Evolutionary conservation across 23 red algal species (phyloP).

Genomic region (Chondrus crispus): DNA sequence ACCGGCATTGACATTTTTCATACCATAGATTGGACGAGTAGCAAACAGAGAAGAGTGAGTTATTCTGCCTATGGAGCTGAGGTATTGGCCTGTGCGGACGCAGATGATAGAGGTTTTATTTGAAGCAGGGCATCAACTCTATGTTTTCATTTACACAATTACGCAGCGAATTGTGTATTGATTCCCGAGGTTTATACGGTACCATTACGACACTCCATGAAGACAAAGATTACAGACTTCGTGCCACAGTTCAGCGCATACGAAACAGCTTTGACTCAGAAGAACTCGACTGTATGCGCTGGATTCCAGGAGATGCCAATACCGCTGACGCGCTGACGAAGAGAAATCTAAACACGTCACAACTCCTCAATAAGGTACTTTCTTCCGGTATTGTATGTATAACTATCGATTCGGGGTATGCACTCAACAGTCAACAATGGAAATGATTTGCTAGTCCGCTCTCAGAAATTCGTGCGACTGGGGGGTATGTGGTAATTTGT

Average conservation of each 20-base stretch:
- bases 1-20: not conserved
- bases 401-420: no score
- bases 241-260: not conserved
- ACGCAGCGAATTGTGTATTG: not conserved
- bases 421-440: no score
- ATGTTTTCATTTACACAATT: no score
- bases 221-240: not conserved
- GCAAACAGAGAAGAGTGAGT: not conserved
- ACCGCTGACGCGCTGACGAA: not conserved
- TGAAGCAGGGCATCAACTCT: not conserved
- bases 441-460: no score
- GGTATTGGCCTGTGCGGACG: not conserved
- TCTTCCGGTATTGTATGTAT: no score
- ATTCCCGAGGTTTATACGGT: not conserved
- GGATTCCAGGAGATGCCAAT: not conserved
- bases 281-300: not conserved
- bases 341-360: not conserved
- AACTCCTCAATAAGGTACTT: not conserved
- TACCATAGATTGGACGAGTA: not conserved
- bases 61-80: not conserved
- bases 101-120: not conserved
- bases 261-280: not conserved
- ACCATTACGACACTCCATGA: not conserved
- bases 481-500: no score
- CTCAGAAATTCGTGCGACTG: no score